These are phyloP conservation scores for Aureobasidium sp. DNA, from an alignment of 2,329 filamentous ascomycete species.

Conservation along the genomic window DNA sequence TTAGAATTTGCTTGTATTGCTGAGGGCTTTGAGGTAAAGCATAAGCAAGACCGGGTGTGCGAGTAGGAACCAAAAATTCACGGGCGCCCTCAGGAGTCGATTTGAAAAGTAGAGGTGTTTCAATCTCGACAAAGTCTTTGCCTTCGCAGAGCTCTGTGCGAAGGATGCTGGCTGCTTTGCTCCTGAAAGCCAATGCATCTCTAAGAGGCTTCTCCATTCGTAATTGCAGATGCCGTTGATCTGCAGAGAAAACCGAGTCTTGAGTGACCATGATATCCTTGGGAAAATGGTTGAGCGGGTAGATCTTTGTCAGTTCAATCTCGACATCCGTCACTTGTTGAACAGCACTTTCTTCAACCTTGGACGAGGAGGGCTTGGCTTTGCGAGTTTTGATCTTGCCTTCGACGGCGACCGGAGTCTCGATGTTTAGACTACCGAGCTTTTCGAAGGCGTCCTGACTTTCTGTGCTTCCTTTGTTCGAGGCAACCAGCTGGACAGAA, in stretches of 20 bases:
- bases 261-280: conserved; percentile 69
- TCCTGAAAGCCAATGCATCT: conserved; percentile 64
- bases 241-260: conserved; percentile 65
- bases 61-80: conserved; percentile 88
- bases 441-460: conserved; percentile 19
- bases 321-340: conserved; percentile 43
- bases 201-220: conserved; percentile 64
- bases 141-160: conserved; percentile 47
- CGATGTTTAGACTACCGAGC: conserved; percentile 40
- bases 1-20: conserved; percentile 96
- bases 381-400: conserved; percentile 43
- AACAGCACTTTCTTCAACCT: conserved; percentile 27
- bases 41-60: conserved; percentile 69
- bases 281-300: conserved; percentile 65
- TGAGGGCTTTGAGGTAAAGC: conserved; percentile 93
- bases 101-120: conserved; percentile 93
- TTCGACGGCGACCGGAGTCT: conserved; percentile 50
- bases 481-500: conserved; percentile 29
- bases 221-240: conserved; percentile 76
- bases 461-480: conserved; percentile 17
- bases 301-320: conserved; percentile 55
- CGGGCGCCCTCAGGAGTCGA: conserved; percentile 92
- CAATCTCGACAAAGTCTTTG: conserved; percentile 66
- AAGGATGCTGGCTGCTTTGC: conserved; percentile 49
- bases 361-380: conserved; percentile 18